A percentile compares a stretch with the other conserved stretches of the same genome.
phyloP scores from a whole-genome alignment of 2,329 filamentous ascomycete genomes.

The Penicillium olsonii region DNA sequence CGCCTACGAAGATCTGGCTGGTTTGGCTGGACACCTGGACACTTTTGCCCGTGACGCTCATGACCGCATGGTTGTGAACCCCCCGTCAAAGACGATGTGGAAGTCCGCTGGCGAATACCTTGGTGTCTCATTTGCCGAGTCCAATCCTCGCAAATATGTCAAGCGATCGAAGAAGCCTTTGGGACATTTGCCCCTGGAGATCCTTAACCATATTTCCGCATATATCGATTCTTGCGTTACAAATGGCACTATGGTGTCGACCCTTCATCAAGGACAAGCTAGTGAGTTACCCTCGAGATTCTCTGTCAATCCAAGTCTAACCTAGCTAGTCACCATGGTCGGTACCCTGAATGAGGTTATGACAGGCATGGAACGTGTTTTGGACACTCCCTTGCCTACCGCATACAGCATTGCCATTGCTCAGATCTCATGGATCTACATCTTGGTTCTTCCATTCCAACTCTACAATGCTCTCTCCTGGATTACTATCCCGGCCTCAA shows the following conservation, averaged over 20 bases:
- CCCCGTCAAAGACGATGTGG: constrained; percentile 54
- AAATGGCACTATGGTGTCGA: constrained; percentile 39
- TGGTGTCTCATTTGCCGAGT: constrained; percentile 73
- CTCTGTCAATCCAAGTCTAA: constrained; percentile 7
- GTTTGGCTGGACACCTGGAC: constrained; percentile 70
- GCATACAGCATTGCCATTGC: constrained; percentile 83
- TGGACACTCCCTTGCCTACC: constrained; percentile 78
- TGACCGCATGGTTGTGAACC: constrained; percentile 39
- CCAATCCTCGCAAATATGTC: constrained; percentile 75
- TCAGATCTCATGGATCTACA: constrained; percentile 84
- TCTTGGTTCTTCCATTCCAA: constrained; percentile 79
- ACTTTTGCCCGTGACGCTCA: constrained; percentile 69
- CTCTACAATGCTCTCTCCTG: constrained; percentile 65
- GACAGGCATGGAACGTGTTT: constrained; percentile 72
- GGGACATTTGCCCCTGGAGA: constrained; percentile 81
- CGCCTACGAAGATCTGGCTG: constrained; percentile 71
- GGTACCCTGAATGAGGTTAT: constrained; percentile 70
- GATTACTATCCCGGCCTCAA: constrained; percentile 75
- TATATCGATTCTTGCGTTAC: constrained; percentile 64
- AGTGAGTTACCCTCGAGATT: constrained; percentile 27
- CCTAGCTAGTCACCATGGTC: constrained; percentile 56
- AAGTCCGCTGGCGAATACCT: constrained; percentile 72
- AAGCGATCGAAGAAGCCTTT: constrained; percentile 72
- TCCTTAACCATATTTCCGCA: constrained; percentile 69
- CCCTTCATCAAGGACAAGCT: constrained; percentile 41